phyloP scores from a whole-genome alignment of 805 yeast genomes.

The Starmerella stellata region DNA sequence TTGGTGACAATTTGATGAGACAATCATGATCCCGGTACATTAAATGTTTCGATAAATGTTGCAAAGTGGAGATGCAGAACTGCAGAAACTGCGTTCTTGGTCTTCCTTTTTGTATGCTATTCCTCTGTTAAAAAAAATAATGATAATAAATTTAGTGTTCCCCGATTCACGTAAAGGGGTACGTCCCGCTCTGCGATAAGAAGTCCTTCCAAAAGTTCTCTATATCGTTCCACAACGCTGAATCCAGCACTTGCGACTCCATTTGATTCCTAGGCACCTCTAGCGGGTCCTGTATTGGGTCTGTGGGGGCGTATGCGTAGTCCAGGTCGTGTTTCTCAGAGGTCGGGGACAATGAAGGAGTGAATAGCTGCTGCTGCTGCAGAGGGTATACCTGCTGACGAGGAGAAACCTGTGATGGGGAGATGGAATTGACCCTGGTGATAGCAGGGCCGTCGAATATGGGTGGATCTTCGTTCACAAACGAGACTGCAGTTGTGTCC shows the following conservation, averaged over 20 bases:
- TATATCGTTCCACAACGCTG: neutral
- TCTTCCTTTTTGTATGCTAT: too few relatives aligned
- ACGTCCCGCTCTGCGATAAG: slow-evolving; percentile 1
- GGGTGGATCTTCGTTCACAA: slow-evolving; percentile 2
- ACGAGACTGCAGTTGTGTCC: neutral
- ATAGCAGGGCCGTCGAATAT: neutral
- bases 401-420: neutral
- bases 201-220: slow-evolving; percentile 2
- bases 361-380: neutral
- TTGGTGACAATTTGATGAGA: too few relatives aligned
- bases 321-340: slow-evolving; percentile 1
- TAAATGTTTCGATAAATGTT: too few relatives aligned
- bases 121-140: too few relatives aligned
- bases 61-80: too few relatives aligned
- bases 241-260: slow-evolving; percentile 1
- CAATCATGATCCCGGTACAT: too few relatives aligned
- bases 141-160: too few relatives aligned
- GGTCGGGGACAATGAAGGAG: neutral
- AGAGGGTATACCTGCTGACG: neutral
- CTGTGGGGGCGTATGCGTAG: neutral
- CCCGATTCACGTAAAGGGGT: slow-evolving; percentile 1
- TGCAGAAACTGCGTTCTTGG: too few relatives aligned
- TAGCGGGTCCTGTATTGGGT: neutral
- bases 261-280: neutral
- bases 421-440: slow-evolving; percentile 1